These are phyloP conservation scores for Candida sanyaensis DNA, from an alignment of 1,139 yeast species.

Conservation along the genomic window DNA sequence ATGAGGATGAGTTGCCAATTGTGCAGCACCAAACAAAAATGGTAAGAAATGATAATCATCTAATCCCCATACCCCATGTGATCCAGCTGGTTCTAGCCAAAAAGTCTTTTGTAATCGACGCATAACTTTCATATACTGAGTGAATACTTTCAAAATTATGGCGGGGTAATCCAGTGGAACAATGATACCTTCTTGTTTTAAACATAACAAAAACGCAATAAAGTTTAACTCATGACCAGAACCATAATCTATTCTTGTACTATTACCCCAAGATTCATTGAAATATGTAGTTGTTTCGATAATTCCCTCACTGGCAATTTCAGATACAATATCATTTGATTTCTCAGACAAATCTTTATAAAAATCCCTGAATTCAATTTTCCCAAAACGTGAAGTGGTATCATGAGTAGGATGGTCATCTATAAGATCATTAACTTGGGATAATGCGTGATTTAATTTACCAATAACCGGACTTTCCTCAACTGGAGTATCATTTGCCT, in stretches of 20 bases:
- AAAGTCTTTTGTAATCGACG: constrained; percentile 53
- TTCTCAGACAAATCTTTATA: constrained; percentile 61
- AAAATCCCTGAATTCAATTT: constrained; percentile 81
- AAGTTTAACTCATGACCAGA: constrained; percentile 96
- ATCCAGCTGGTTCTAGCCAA: constrained; percentile 88
- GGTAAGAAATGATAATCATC: constrained; percentile 96
- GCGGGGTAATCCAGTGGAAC: constrained; percentile 46
- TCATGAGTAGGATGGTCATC: constrained; percentile 66
- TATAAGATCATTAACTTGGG: constrained; percentile 45
- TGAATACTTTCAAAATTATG: constrained; percentile 64
- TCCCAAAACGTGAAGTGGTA: constrained; percentile 84
- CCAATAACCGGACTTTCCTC: constrained; percentile 26
- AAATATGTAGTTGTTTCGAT: constrained; percentile 56
- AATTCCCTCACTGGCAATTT: constrained; percentile 16
- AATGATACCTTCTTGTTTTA: constrained; percentile 42
- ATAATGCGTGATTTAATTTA: constrained; percentile 42
- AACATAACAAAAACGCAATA: constrained; percentile 64
- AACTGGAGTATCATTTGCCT: constrained; percentile 43
- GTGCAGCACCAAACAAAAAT: constrained; percentile 85
- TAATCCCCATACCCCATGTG: constrained; percentile 98
- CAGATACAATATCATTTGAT: constrained; percentile 25
- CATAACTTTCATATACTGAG: constrained; percentile 56
- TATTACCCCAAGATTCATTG: constrained; percentile 79
- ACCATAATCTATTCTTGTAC: constrained; percentile 89
- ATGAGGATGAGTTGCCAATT: constrained; percentile 74